Evolutionary conservation across 2,329 filamentous ascomycete genomes (phyloP), one percentile per base, ranked within the genome.

Genomic region (Alternaria sp.): DNA sequence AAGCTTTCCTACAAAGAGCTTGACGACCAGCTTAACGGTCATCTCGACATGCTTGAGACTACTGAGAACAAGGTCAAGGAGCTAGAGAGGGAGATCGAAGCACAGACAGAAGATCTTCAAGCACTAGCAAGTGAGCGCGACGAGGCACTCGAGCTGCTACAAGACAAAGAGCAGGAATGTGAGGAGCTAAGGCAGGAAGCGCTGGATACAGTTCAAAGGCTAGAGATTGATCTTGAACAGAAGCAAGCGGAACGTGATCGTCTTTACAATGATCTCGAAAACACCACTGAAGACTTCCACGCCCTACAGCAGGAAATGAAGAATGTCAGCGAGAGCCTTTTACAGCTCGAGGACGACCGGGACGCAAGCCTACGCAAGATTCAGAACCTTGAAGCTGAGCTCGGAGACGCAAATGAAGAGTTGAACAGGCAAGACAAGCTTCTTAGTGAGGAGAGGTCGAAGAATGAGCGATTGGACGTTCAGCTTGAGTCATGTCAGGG

Each of bases 231-330:
- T 63, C 85, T 90, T 5, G 91, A 94, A 56, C 86, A 90, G 72
- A 90, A 90, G 62, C 87, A 87, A 45, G 86, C 89, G 5, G 91
- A 94, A 68, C 87, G 90, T 43, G 85, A 90, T 66, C 87, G 88
- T 14, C 80, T 95, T 27, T 86, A 90, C 59, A 84, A 87, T 14
- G 92, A 95, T 41, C 81, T 97, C 14, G 87, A 88, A 63, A 90
- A 92, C 65, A 88, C 90, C 54, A 89, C 89, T 12, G 94, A 98
- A 73, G 96, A 95, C 75, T 94, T 97, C 78, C 89, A 90, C 66
- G 92, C 92, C n/a, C 82, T 99, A 54, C 94, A 98, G 74, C 89
- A 91, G 60, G 95, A 98, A 83, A 95, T 99, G 90, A 91, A 94
- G 65, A 90, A 90, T 69, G 90, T 97, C 79, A 96, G 92, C 71